Base-by-base conservation (phyloP, 805 yeast species). In the Candida schatavii region DNA sequence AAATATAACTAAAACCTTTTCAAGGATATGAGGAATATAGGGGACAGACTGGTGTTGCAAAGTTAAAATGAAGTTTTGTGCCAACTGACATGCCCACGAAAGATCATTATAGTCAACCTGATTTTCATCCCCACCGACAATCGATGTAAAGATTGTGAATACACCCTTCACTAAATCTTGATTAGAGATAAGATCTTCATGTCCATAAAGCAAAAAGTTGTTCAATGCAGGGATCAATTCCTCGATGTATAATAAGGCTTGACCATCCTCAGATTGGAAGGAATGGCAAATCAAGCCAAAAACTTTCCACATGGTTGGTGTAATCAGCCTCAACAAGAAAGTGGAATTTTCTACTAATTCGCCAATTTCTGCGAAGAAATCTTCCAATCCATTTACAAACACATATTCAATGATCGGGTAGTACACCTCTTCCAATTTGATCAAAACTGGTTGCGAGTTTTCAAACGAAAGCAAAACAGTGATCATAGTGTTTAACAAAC, bases 391-490 rank as follows among this genome's bases (percentile, higher is more conserved):
- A 55, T 85, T 75, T 27, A 68, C 74, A 30, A 91, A 70, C 4
- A 90, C 85, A 49, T 74, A 78, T 45, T 75, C 75, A 35, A 88
- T 78, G 13, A 83, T 81, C 4, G 96, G 95, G 37, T 75, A 64
- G 38, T 86, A 77, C 4, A 81, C 78, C 41, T 77, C 81, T 55
- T 87, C 88, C 39, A 90, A 69, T 56, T 72, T 74, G 19, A 61
- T 64, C 13, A 88, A 82, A 38, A 85, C 74, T 32, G 80, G 85
- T 6, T 70, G 70, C 1, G 96, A 83, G 56, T 83, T 85, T 60
- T 93, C 96, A 66, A 90, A 80, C 3, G 96, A 82, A 38, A 87
- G 64, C 31, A 91, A 64, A 40, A 91, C 83, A 0, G 97, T 88
- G 25, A 85, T 78, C 66, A 90, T 76, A 2, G 97, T 90, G 50